Evolutionary conservation across 2,329 filamentous ascomycete genomes (phyloP), one percentile per base, ranked within the genome.

Genomic region (Cladosporium sp.): DNA sequence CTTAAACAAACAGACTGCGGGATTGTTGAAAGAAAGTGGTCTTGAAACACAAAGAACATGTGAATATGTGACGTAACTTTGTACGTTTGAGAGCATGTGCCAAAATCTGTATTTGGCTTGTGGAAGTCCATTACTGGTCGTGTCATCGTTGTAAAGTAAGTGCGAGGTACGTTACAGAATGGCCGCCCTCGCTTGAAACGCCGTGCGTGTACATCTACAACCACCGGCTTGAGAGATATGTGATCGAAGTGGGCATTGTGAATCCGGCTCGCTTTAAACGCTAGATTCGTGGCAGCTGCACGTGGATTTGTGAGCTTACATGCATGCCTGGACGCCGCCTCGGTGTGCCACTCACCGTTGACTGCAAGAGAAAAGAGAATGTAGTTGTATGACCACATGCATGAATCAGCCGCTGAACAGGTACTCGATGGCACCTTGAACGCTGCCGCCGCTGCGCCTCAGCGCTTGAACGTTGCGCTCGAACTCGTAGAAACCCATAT

Each of bases 401-500:
- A 1, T 46, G n/a, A 8, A 21, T 63, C 59, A 65, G 28, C 70
- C 70, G 58, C 64, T 66, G 28, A 84, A 72, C 64, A 96, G 79
- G 73, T 91, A 88, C 79, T 95, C 91, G 62, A 96, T 87, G 5
- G 92, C 95, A 13, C 94, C 95, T 77, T 98, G 93, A 48, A 98
- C 95, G 76, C 91, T 97, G 13, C 95, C 95, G 10, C 95, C 95
- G 67, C 91, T 92, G 73, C 94, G 86, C 77, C 94, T 86, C 74
- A 99, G 81, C 5, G 95, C 95, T 64, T 91, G 88, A 34, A 99
- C 88, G 72, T 99, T 99, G 71, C 91, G 83, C 61, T 99, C 94
- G 75, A 98, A 99, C 75, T 99, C 93, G 76, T 88, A 97, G 80
- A 99, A 99, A 3, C 95, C 95, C 95, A 99, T 99, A 70, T 98